Base-by-base conservation (phyloP, 352 stramenopile species). In the Pythium biforme region DNA sequence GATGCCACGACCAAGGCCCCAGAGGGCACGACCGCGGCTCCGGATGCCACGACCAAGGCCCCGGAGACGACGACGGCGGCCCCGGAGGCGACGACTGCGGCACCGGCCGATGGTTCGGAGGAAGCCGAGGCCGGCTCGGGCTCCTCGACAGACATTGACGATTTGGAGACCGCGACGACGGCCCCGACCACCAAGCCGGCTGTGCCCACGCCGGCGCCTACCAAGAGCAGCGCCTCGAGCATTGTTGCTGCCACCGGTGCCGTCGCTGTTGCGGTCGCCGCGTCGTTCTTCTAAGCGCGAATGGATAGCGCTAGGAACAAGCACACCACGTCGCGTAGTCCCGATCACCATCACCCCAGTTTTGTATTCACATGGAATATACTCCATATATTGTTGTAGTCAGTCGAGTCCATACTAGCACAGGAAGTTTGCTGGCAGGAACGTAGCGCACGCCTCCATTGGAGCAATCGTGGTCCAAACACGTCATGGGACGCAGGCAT, bases 181-280 rank as follows among this genome's bases (percentile, higher is more conserved):
- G 52, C 52, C 10, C 52, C 52, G 14, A 19, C 39, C 5, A 7
- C 34, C 31, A 37, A 47, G 34, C 15, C 39, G 15, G 41, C 37
- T 0, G 34, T 27, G 37, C 34, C 52, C 3, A 20, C 52, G 52
- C 14, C 52, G 23, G 22, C 34, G 23, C 34, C 52, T 4, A 23
- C 52, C 17, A 55, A 26, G 22, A 59, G 52, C 52, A 29, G 37
- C 26, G 52, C 52, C 23, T 47, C 37, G 22, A 51, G n/a, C 20
- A 25, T 48, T 39, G 41, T 23, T n/a, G 52, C 52, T 10, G 39
- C 34, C 19, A 22, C 46, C 19, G 48, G 61, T 29, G 53, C 61
- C 25, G 37, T 47, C 17, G 25, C 49, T 17, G 53, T 48, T 11
- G 61, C 61, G n/a, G 48, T 68, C n/a, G 61, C 54, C 19, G 50